Conservation (phyloP, 331 rosid species). For the Stylosanthes scabra region DNA sequence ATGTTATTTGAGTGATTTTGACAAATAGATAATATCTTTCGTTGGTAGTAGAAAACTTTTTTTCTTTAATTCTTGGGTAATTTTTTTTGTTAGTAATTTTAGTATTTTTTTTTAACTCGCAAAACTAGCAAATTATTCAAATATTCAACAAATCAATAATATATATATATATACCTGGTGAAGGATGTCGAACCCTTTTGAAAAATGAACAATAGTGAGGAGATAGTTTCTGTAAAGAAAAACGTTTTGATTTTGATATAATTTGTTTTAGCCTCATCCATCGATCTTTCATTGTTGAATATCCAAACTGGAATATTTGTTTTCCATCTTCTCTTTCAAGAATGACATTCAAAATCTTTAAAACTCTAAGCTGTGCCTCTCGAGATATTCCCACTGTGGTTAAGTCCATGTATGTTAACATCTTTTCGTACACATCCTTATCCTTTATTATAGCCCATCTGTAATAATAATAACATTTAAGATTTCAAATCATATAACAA, state of each 20-base stretch:
- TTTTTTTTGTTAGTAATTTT: too few species aligned
- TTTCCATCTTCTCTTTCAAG: constrained; percentile 38
- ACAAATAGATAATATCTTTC: too few species aligned
- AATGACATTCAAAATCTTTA: constrained; percentile 47
- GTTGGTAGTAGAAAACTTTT: too few species aligned
- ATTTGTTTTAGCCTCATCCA: constrained; percentile 44
- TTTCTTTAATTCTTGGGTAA: too few species aligned
- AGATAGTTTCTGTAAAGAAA: constrained; percentile 50
- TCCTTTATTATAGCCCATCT: constrained; percentile 72
- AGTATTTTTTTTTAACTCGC: too few species aligned
- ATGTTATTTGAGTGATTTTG: too few species aligned
- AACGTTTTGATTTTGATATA: constrained; percentile 51
- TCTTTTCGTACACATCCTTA: constrained; percentile 44
- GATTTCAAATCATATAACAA: too few species aligned
- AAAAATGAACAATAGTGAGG: constrained; percentile 46
- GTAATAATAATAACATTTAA: not conserved
- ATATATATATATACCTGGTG: constrained; percentile 51
- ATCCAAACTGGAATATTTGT: constrained; percentile 52
- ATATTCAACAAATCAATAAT: too few species aligned
- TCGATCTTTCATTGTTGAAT: constrained; percentile 41
- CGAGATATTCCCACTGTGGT: constrained; percentile 53
- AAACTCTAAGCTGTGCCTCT: constrained; percentile 57
- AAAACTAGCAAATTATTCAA: too few species aligned
- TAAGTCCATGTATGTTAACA: constrained; percentile 11
- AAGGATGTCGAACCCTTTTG: constrained; percentile 30